Evolutionary conservation across 2,329 filamentous ascomycete species (phyloP).

Genomic region (Pseudonectria buxi): DNA sequence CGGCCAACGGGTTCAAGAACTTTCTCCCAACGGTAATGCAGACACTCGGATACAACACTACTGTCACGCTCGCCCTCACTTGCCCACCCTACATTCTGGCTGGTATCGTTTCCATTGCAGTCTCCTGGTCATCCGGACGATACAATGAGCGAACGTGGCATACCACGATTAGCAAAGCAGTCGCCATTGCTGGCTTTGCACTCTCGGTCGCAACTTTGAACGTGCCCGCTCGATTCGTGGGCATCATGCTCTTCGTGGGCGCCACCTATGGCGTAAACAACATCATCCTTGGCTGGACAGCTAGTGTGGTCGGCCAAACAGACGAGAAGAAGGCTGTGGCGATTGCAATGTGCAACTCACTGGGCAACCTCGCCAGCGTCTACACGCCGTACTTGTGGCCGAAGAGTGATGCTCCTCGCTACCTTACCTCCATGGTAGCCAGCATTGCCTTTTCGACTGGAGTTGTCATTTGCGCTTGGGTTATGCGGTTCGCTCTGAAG

Average conservation of each 20-base stretch:
- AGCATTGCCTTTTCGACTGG: conserved; percentile 23
- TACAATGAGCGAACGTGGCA: conserved; percentile 43
- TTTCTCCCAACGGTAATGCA: conserved; percentile 22
- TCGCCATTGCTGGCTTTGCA: conserved; percentile 26
- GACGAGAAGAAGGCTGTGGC: conserved; percentile 41
- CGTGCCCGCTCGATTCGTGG: conserved; percentile 12
- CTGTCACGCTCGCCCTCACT: conserved; percentile 25
- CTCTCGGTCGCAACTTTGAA: conserved; percentile 19
- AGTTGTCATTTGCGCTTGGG: conserved; percentile 31
- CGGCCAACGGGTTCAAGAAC: conserved; percentile 40
- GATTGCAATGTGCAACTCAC: conserved; percentile 24
- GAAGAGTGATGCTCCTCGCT: conserved; percentile 7
- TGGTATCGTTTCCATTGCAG: conserved; percentile 9
- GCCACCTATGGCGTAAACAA: conserved; percentile 35
- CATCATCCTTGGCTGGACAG: conserved; percentile 39
- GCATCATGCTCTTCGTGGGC: conserved; percentile 34
- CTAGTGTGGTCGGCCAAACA: conserved; percentile 34
- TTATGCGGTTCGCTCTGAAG: conserved; percentile 27
- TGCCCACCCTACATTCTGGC: conserved; percentile 41
- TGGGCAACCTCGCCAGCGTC: conserved; percentile 13
- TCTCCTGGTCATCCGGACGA: conserved; percentile 34
- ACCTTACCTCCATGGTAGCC: conserved; percentile 12
- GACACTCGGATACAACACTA: conserved; percentile 24
- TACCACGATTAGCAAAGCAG: conserved; percentile 33
- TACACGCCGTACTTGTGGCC: conserved; percentile 19